Percentiles rank a stretch among this genome's conserved stretches.
Evolutionary conservation across 805 yeast species (phyloP).

Genomic region (Saccharomycopsis guyanensis): DNA sequence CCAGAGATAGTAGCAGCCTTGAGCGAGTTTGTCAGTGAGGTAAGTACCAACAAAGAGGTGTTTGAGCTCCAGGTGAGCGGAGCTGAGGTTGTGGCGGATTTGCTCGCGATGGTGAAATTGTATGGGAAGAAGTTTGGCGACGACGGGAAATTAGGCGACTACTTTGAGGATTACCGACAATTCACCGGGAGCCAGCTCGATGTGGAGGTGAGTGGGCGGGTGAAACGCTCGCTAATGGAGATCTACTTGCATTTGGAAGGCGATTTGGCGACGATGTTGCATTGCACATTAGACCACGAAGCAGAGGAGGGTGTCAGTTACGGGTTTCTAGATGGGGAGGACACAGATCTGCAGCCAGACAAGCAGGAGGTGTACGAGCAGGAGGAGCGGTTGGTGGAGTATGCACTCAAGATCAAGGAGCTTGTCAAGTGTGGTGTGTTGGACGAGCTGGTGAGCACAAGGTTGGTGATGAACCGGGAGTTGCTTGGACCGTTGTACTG

Average conservation of each 20-base stretch:
- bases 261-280: slow-evolving; percentile 31
- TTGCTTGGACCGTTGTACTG: neutral
- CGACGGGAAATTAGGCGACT: slow-evolving; percentile 20
- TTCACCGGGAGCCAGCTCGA: slow-evolving; percentile 10
- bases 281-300: slow-evolving; percentile 39
- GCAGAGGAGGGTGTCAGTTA: slow-evolving; percentile 45
- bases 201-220: neutral
- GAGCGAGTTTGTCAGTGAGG: slow-evolving; percentile 5
- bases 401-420: neutral
- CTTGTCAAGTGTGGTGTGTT: neutral
- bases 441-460: neutral
- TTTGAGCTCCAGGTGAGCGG: slow-evolving; percentile 8
- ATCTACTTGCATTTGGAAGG: slow-evolving; percentile 45
- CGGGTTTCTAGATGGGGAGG: slow-evolving; percentile 18
- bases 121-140: slow-evolving; percentile 29
- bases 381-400: neutral
- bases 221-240: slow-evolving; percentile 31
- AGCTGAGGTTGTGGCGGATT: slow-evolving; percentile 25
- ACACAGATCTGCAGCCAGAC: neutral
- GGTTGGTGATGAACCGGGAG: neutral
- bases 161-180: slow-evolving; percentile 16
- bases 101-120: slow-evolving; percentile 29
- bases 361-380: neutral
- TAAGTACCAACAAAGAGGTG: neutral
- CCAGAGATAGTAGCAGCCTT: neutral